Base-by-base conservation (phyloP, 768 basidiomycete genomes). In the Boletus rufocinnamomeus region DNA sequence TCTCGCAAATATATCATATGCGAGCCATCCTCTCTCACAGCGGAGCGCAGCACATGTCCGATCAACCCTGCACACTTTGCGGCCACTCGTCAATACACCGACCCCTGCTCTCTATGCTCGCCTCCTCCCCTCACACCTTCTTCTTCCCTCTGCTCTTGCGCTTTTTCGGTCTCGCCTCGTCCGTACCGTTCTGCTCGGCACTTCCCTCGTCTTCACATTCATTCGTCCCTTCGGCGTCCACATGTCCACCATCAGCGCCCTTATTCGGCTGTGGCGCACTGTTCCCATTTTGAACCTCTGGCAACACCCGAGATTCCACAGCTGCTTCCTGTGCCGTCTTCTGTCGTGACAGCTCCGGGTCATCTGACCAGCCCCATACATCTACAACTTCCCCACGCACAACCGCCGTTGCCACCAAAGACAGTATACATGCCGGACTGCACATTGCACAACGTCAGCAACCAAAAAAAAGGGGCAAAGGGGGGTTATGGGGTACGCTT, bases 371-470 rank as follows among this genome's bases (percentile, higher is more conserved):
- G 17, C 62, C 72, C 88, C 89, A 93, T 23, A 85, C 82, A 27
- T 84, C 79, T 14, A 62, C 64, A n/a, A 93, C 62, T 72, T 96
- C 94, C 53, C 92, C 89, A 59, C 84, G 80, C 40, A 77, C 57
- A 35, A 78, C 63, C 38, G 84, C 88, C 46, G 86, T 84, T 13
- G 80, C 60, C 16, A 85, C 58, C 65, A 94, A 88, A 9, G 89
- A 83, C 51, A 86, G 59, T 9, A 94, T 87, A 71, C 92, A 91
- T 2, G 86, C 87, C 32, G 91, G 92, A 68, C 88, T 90, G 54
- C 27, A 60, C 47, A 40, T 56, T 34, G 27, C 48, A 41, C 27
- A 48, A 41, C 34, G 17, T 60, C 48, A 66, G 32, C 27, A 2
- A 4, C 23, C 35, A 19, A 44, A 6, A 32, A 9, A 19, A 19